Percentiles rank a stretch among this genome's conserved stretches.
Evolutionary conservation across 352 stramenopile species (phyloP).

Genomic region (Phytophthora chlamydospora): DNA sequence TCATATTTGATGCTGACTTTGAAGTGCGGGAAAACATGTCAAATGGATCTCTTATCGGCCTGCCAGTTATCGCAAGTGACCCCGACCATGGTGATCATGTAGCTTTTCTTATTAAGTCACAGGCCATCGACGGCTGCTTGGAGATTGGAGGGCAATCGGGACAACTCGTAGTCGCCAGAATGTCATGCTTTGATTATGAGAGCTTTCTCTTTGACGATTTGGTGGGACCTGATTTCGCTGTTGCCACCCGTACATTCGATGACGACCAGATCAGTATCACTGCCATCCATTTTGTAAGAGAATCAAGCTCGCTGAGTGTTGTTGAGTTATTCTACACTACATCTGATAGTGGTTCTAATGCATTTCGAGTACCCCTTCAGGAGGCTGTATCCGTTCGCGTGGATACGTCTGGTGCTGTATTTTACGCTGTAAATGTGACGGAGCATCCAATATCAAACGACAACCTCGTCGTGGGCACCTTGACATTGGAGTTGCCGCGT

Average conservation of each 20-base stretch:
- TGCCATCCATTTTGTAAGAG: conserved; percentile 14
- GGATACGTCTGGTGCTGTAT: conserved; percentile 4
- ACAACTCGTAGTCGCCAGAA: conserved; percentile 43
- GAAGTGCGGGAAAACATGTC: conserved; percentile 43
- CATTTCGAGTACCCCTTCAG: conserved; percentile 5
- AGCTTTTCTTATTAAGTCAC: conserved; percentile 34
- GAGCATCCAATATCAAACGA: neutral
- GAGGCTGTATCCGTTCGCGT: conserved; percentile 15
- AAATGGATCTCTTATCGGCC: conserved; percentile 22
- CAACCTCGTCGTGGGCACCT: conserved; percentile 6
- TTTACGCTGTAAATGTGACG: conserved; percentile 16
- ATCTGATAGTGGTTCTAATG: neutral
- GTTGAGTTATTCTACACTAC: conserved; percentile 20
- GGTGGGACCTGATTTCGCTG: neutral
- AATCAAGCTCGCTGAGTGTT: conserved; percentile 4
- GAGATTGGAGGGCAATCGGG: conserved; percentile 41
- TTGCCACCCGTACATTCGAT: neutral
- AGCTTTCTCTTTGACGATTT: conserved; percentile 38
- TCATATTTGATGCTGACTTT: conserved; percentile 34
- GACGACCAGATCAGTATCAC: conserved; percentile 16
- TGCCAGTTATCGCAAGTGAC: conserved; percentile 25
- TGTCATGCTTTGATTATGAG: conserved; percentile 62
- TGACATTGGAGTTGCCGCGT: conserved; percentile 24
- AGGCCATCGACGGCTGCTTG: conserved; percentile 46
- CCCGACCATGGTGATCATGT: conserved; percentile 24